phyloP scores from a whole-genome alignment of 208 protist species.

The Leishmania guyanensis region DNA sequence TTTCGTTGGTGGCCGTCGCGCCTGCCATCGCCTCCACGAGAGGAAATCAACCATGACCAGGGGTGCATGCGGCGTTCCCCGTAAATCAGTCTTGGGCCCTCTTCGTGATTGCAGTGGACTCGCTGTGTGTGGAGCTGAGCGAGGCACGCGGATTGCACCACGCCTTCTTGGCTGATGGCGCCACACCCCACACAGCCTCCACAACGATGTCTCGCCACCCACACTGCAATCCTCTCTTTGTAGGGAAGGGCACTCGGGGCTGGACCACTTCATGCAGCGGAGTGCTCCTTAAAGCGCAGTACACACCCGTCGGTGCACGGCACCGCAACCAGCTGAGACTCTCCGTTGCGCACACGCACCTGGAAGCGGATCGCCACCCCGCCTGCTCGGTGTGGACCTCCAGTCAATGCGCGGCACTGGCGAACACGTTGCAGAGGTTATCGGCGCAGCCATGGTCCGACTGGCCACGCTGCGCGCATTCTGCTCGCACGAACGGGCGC shows the following conservation, averaged over 20 bases:
- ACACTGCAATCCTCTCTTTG: neutral
- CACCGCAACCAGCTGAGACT: neutral
- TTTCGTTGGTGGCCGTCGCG: neutral
- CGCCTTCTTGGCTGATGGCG: neutral
- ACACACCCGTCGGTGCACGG: neutral
- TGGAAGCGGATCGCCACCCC: neutral
- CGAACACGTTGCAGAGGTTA: neutral
- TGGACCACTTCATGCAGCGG: neutral
- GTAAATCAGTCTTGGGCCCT: neutral
- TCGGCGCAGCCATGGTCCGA: too few species aligned
- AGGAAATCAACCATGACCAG: neutral
- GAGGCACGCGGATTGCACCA: neutral
- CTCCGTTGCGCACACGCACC: neutral
- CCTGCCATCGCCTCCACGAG: neutral
- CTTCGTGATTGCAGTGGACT: neutral
- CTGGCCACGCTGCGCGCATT: neutral
- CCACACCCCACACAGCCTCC: neutral
- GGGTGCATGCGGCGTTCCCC: neutral
- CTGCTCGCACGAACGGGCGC: neutral
- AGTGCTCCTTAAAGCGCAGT: neutral
- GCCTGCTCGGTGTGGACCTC: neutral
- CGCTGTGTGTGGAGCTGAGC: neutral
- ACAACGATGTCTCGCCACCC: neutral
- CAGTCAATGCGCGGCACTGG: neutral
- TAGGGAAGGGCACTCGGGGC: neutral